phyloP scores from a whole-genome alignment of 495 filamentous ascomycete genomes.

The Podospora conica region DNA sequence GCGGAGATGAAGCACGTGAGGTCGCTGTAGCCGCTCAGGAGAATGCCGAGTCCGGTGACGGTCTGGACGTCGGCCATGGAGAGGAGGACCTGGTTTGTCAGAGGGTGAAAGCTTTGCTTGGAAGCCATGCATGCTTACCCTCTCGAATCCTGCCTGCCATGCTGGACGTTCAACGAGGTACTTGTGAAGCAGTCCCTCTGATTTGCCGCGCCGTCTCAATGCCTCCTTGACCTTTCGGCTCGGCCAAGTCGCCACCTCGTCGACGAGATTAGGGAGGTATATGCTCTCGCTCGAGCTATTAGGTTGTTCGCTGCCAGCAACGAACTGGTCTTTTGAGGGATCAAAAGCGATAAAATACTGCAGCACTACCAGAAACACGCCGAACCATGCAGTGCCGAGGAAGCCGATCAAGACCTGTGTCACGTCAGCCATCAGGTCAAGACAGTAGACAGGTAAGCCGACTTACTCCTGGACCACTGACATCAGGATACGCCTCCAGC shows the following conservation, averaged over 20 bases:
- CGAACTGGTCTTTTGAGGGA: background rate
- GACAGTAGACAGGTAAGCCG: too few relatives aligned
- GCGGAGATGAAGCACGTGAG: constrained; percentile 6
- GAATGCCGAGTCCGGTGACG: constrained; percentile 5
- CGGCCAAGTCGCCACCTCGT: background rate
- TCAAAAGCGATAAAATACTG: constrained; percentile 3
- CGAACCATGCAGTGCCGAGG: constrained; percentile 6
- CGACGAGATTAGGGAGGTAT: background rate
- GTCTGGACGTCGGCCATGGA: constrained; percentile 8
- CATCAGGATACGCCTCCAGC: constrained; percentile 4
- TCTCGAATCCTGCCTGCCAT: background rate
- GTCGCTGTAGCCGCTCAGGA: constrained; percentile 1
- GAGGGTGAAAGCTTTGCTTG: background rate
- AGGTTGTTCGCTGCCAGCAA: background rate
- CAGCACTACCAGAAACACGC: background rate
- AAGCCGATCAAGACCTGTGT: constrained; percentile 1
- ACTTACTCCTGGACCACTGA: constrained; percentile 1
- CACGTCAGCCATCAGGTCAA: background rate
- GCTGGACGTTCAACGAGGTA: background rate
- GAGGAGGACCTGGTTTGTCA: background rate
- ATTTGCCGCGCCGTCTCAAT: background rate
- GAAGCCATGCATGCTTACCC: background rate
- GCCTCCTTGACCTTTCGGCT: background rate
- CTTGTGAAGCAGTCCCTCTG: background rate
- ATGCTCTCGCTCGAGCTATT: too few relatives aligned